phyloP scores from a whole-genome alignment of 1,284 basidiomycete species.

The Austroboletus novae-zelandiae region DNA sequence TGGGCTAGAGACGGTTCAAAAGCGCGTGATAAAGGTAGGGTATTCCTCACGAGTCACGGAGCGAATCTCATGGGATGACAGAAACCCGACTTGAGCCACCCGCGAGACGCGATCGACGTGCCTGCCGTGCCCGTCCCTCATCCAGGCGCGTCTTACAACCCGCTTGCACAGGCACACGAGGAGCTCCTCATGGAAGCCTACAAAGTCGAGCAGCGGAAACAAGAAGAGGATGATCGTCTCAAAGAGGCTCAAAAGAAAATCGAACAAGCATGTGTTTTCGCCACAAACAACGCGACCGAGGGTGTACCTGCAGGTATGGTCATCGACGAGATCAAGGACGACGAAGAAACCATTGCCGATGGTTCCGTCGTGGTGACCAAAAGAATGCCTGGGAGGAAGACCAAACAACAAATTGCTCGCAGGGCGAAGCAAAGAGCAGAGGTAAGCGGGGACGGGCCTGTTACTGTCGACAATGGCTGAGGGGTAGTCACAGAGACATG shows the following conservation, averaged over 20 bases:
- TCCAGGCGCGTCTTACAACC: conserved; percentile 93
- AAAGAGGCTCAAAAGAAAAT: conserved; percentile 57
- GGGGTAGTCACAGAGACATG: conserved; percentile 53
- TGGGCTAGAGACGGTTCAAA: conserved; percentile 45
- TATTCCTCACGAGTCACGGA: neutral
- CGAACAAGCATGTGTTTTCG: conserved; percentile 41
- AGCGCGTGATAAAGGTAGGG: conserved; percentile 49
- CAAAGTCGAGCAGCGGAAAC: conserved; percentile 60
- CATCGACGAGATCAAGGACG: conserved; percentile 46
- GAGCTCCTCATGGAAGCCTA: conserved; percentile 73
- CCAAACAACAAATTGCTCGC: conserved; percentile 66
- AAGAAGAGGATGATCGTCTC: conserved; percentile 55
- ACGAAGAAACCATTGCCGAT: conserved; percentile 35
- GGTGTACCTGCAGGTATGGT: conserved; percentile 56
- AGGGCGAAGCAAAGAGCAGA: conserved; percentile 59
- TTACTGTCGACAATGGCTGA: neutral
- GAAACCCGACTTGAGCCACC: conserved; percentile 49
- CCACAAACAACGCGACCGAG: conserved; percentile 21
- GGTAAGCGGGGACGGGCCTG: conserved; percentile 38
- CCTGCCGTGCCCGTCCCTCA: conserved; percentile 77
- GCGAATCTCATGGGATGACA: conserved; percentile 20
- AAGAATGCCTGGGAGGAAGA: conserved; percentile 64
- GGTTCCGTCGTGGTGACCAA: conserved; percentile 36
- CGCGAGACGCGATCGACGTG: conserved; percentile 52
- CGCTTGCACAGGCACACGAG: conserved; percentile 73